Conservation (phyloP, 2,329 filamentous ascomycete genomes). For the Xylariales sp. region DNA sequence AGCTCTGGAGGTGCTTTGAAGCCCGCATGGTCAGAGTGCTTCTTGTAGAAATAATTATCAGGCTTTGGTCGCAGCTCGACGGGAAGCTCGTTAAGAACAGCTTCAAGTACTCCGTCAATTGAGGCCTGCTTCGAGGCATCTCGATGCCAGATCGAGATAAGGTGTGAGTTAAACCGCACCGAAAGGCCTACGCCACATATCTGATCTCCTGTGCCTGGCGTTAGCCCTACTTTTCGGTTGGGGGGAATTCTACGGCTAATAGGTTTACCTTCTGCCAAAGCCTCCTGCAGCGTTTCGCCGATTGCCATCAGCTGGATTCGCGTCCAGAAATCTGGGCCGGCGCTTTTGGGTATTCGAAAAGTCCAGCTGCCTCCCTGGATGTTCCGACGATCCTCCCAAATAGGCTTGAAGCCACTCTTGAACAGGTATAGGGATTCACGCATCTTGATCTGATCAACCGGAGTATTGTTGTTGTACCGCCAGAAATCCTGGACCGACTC, state of each 20-base stretch:
- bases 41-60: constrained; percentile 85
- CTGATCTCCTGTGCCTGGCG: constrained; percentile 72
- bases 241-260: background rate
- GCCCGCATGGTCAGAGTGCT: constrained; percentile 86
- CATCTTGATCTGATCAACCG: constrained; percentile 79
- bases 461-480: constrained; percentile 84
- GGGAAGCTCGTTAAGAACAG: constrained; percentile 79
- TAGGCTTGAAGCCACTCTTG: constrained; percentile 79
- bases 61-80: constrained; percentile 77
- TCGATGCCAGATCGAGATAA: constrained; percentile 94
- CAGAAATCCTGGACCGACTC: constrained; percentile 88
- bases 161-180: constrained; percentile 87
- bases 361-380: constrained; percentile 89
- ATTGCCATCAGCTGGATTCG: constrained; percentile 84
- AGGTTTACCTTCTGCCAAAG: constrained; percentile 73
- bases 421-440: constrained; percentile 83
- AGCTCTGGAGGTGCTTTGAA: constrained; percentile 75
- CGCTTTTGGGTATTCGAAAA: constrained; percentile 85
- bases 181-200: constrained; percentile 90
- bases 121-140: constrained; percentile 84
- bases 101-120: constrained; percentile 77
- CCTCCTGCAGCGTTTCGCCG: constrained; percentile 81
- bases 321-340: constrained; percentile 81
- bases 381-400: constrained; percentile 91
- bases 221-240: constrained; percentile 14